Conservation (phyloP, 331 rosid species). For the Quercus lobata region DNA sequence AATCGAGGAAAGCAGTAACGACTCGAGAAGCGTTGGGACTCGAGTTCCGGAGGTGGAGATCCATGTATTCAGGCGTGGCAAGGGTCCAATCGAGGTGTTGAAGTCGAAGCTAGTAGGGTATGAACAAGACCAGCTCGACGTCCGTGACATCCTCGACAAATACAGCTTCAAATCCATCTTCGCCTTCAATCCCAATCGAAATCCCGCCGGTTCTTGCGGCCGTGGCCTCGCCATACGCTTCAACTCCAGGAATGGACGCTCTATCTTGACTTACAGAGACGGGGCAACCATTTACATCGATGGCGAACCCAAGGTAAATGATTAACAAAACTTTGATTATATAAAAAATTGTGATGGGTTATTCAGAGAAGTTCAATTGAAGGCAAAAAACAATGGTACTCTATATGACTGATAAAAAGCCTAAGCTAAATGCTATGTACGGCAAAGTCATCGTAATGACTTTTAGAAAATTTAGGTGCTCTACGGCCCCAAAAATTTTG, state of each 20-base stretch:
- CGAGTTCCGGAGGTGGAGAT: constrained; percentile 67
- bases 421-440: no score
- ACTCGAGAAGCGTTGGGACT: constrained; percentile 26
- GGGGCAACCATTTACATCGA: constrained; percentile 58
- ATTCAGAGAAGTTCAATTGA: no score
- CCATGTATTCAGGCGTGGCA: constrained; percentile 58
- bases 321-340: no score
- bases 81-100: constrained; percentile 72
- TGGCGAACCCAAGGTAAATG: constrained; percentile 69
- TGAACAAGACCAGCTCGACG: constrained; percentile 72
- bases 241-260: constrained; percentile 61
- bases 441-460: no score
- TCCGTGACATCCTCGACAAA: constrained; percentile 62
- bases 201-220: constrained; percentile 6
- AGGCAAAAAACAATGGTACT: no score
- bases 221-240: constrained; percentile 79
- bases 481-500: no score
- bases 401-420: no score
- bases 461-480: no score
- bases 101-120: constrained; percentile 57
- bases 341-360: no score
- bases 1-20: constrained; percentile 42
- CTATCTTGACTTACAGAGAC: constrained; percentile 47
- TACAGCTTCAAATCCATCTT: constrained; percentile 61
- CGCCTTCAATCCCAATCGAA: constrained; percentile 54